Conservation (phyloP, 345 rosid genomes). For the Citrus cavaleriei region DNA sequence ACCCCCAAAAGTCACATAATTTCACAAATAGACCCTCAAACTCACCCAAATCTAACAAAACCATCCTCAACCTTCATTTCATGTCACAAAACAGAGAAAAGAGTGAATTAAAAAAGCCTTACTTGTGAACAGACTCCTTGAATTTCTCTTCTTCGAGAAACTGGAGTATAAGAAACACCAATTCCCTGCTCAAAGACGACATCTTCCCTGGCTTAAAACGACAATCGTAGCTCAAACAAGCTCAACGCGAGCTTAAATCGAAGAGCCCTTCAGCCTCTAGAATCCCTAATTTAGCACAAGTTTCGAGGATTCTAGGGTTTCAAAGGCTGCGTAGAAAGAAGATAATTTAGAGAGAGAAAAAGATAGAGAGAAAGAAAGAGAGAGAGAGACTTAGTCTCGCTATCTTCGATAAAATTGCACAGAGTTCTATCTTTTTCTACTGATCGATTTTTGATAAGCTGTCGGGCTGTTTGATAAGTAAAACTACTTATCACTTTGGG, state of each 20-base stretch:
- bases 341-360: slow-evolving; percentile 31
- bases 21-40: neutral
- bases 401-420: slow-evolving; percentile 84
- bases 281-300: slow-evolving; percentile 13
- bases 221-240: neutral
- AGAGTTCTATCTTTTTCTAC: slow-evolving; percentile 40
- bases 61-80: neutral
- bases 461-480: fast-evolving
- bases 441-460: slow-evolving; percentile 27
- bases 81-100: neutral
- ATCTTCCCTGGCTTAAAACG: slow-evolving; percentile 20
- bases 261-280: slow-evolving; percentile 3
- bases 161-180: slow-evolving; percentile 91
- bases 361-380: slow-evolving; percentile 9
- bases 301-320: slow-evolving; percentile 73
- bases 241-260: neutral
- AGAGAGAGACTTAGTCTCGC: slow-evolving; percentile 56
- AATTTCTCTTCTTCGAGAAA: slow-evolving; percentile 93
- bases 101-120: neutral
- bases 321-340: slow-evolving; percentile 47
- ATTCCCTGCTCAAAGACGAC: slow-evolving; percentile 84
- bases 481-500: fast-evolving
- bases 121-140: slow-evolving; percentile 87
- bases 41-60: neutral
- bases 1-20: neutral